Conservation (phyloP, 805 yeast genomes). For the Teunomyces aglyptinius region DNA sequence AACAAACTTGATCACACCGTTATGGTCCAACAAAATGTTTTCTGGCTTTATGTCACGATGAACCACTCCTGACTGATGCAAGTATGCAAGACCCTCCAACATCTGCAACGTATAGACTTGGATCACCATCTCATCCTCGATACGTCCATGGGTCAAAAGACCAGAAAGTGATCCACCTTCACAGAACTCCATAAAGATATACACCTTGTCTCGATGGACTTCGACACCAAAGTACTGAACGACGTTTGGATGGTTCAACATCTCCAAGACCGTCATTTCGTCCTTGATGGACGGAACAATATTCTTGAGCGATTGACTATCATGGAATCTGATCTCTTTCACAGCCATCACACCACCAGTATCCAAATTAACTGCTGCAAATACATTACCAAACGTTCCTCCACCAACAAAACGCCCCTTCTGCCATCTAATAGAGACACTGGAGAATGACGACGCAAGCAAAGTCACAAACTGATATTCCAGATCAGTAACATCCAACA, state of each 20-base stretch:
- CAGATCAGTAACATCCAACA: constrained; percentile 80
- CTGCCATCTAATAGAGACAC: constrained; percentile 95
- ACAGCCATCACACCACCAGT: constrained; percentile 97
- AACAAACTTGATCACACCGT: constrained; percentile 91
- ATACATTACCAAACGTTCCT: constrained; percentile 94
- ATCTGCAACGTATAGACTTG: constrained; percentile 88
- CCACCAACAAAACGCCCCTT: constrained; percentile 92
- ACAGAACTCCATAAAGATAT: constrained; percentile 96
- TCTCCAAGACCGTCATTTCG: constrained; percentile 94
- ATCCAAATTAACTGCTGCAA: constrained; percentile 86
- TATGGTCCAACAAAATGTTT: constrained; percentile 82
- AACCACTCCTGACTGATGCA: constrained; percentile 93
- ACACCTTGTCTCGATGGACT: constrained; percentile 92
- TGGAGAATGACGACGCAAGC: constrained; percentile 84
- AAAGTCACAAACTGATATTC: constrained; percentile 85
- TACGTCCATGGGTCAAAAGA: constrained; percentile 83
- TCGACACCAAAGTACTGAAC: constrained; percentile 97
- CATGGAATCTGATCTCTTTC: constrained; percentile 89
- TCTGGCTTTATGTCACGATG: constrained; percentile 97
- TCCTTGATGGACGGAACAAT: constrained; percentile 88
- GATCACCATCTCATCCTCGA: constrained; percentile 90
- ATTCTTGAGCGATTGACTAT: constrained; percentile 76
- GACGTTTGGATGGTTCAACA: constrained; percentile 92
- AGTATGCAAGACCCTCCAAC: constrained; percentile 91
- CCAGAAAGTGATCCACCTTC: constrained; percentile 92